phyloP scores from a whole-genome alignment of 306 rosid genomes.

The Prunus campanulata region DNA sequence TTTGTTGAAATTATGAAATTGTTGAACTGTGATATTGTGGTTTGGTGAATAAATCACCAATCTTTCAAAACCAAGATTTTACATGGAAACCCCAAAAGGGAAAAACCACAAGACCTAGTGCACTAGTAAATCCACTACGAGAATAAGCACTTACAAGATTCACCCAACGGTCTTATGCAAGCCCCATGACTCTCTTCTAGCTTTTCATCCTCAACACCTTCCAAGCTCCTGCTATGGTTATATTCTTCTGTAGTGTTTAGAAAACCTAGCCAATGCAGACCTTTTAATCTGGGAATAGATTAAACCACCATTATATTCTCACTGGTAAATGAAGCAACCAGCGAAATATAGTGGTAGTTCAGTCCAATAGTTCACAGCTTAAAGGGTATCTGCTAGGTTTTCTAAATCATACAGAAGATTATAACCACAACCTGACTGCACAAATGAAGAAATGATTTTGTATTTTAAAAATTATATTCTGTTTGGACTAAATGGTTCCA shows the following conservation, averaged over 20 bases:
- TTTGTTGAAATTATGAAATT: background rate
- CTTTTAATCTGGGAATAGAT: background rate
- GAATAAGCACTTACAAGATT: background rate
- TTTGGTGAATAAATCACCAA: no score
- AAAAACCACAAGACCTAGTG: background rate
- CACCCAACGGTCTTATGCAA: background rate
- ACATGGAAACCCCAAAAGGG: background rate
- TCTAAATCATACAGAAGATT: background rate
- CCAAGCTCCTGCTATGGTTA: background rate
- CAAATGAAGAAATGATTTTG: background rate
- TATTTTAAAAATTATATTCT: slow-evolving; percentile 6
- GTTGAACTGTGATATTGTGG: background rate
- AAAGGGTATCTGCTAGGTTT: background rate
- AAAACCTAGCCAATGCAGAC: background rate
- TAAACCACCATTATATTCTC: background rate
- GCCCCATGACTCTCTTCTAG: background rate
- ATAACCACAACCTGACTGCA: background rate
- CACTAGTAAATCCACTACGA: background rate
- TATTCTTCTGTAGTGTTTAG: background rate
- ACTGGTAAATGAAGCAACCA: background rate
- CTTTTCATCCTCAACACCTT: background rate
- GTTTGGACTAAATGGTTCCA: slow-evolving; percentile 20
- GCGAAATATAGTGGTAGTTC: background rate
- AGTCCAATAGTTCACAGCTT: background rate
- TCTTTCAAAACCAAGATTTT: background rate